A percentile compares a stretch with the other conserved stretches of the same genome.
Conservation (phyloP, 176 grass and related monocot genomes). For the Triticum aestivum region IWGSC_CS_RefSeq_v2.1 NC_057801.1:739619400-739619899, state of each 20-base stretch:
- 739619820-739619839: neutral
- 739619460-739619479: constrained; percentile 39
- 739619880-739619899: neutral
- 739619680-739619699: constrained; percentile 42
- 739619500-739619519: constrained; percentile 35
- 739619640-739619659: constrained; percentile 42
- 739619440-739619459: constrained; percentile 33
- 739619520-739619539: constrained; percentile 46
- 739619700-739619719: constrained; percentile 1
- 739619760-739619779: neutral
- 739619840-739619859: constrained; percentile 16
- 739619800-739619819: neutral
- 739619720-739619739: constrained; percentile 41
- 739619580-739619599: constrained; percentile 10
- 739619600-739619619: constrained; percentile 28
- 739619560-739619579: constrained; percentile 29
- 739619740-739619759: neutral
- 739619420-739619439: constrained; percentile 46
- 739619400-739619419: constrained; percentile 21
- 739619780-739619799: neutral
- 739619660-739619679: constrained; percentile 39
- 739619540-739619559: constrained; percentile 47
- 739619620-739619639: constrained; percentile 30
- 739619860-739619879: neutral
- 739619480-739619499: constrained; percentile 33